Evolutionary conservation across 2,329 filamentous ascomycete species (phyloP), one percentile per base, ranked within the genome.

Genomic region (Lasiodiplodia citricola): DNA sequence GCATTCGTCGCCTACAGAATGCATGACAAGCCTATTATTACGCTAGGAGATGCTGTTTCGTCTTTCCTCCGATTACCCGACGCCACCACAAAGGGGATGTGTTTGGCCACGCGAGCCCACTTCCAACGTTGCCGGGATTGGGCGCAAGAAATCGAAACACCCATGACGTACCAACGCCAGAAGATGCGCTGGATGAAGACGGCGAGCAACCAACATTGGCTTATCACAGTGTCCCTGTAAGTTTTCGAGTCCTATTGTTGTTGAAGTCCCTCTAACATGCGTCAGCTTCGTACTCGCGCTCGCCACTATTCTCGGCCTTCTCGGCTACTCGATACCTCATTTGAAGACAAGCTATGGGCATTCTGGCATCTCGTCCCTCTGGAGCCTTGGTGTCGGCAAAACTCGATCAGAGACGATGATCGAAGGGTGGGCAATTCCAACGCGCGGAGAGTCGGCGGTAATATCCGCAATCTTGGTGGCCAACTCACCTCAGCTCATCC

Each of bases 401-500:
- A 28, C 41, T 11, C 41, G 58, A 8, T 35, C 41, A 3, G 25
- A 50, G 23, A 62, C 41, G 25, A 60, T 62, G 58, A 62, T 62
- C 41, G 18, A 13, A 14, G 23, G 41, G 11, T 62, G 58, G 38
- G 2, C 58, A 18, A 62, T 62, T 62, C 25, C 58, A 18, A 62
- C 23, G 23, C 21, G 58, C 41, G 41, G 41, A 50, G 23, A 50
- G 18, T 28, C 25, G 25, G 41, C 58, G 1, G 50, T 62, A 25
- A 50, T 50, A 50, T 62, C 57, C 18, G 41, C 58, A 16, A 51
- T 50, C 11, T n/a, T 57, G 51, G 44, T 66, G n/a, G 52, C 41
- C 38, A 51, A 58, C 41, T 37, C 55, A 8, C 55, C 55, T 37
- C 64, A 66, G 55, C 71, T 83, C 0, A 68, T 86, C 13, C 69